Conservation (phyloP, 2,329 filamentous ascomycete species). For the Metarhizium anisopliae region DNA sequence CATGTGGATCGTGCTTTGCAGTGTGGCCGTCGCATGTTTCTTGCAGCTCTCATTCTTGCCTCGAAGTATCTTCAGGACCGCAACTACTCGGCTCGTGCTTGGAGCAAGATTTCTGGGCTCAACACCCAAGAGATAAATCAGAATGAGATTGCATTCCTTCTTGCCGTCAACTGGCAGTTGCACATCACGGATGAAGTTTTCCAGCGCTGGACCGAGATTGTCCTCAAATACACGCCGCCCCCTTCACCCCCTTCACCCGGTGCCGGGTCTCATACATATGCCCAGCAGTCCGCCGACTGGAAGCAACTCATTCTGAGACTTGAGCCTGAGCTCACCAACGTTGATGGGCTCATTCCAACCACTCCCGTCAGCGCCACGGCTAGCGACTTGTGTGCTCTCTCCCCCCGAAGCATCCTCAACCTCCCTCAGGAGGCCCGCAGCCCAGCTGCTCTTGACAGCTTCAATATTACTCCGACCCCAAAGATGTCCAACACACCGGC, state of each 20-base stretch:
- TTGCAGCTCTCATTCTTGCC: slow-evolving; percentile 86
- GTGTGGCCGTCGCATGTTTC: slow-evolving; percentile 95
- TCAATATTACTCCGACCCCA: slow-evolving; percentile 31
- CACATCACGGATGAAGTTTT: slow-evolving; percentile 87
- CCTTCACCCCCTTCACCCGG: slow-evolving; percentile 48
- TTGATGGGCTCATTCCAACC: slow-evolving; percentile 39
- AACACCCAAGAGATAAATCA: slow-evolving; percentile 91
- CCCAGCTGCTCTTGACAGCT: slow-evolving; percentile 26
- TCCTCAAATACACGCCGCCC: slow-evolving; percentile 76
- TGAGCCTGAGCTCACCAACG: slow-evolving; percentile 49
- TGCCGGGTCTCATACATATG: slow-evolving; percentile 29
- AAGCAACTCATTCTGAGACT: slow-evolving; percentile 48
- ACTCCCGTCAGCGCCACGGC: slow-evolving; percentile 19
- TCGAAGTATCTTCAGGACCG: slow-evolving; percentile 98
- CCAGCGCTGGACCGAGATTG: slow-evolving; percentile 88
- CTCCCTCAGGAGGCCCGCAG: slow-evolving; percentile 27
- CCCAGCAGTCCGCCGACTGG: slow-evolving; percentile 45
- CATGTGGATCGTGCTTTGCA: slow-evolving; percentile 73
- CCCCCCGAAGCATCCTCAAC: slow-evolving; percentile 36
- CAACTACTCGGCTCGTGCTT: slow-evolving; percentile 94
- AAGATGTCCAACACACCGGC: slow-evolving; percentile 31
- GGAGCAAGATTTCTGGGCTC: slow-evolving; percentile 98
- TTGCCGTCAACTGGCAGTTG: slow-evolving; percentile 86
- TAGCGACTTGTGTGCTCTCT: slow-evolving; percentile 27
- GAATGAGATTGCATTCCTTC: slow-evolving; percentile 87